Evolutionary conservation across 192 early-diverging fungal genomes (phyloP), one percentile per base, ranked within the genome.

Genomic region (Gigaspora rosea): DNA sequence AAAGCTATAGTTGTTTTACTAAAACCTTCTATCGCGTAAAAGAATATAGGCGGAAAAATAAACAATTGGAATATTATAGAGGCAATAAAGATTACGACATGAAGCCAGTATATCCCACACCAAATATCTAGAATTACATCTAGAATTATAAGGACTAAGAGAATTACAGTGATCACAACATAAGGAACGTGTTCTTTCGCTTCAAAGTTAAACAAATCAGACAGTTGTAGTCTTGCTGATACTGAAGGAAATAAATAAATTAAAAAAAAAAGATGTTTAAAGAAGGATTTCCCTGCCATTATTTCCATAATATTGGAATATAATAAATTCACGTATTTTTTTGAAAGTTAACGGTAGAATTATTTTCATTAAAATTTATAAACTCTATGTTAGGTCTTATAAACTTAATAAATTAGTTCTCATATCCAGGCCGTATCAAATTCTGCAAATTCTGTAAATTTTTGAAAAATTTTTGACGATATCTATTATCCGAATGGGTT

Each of bases 151-250:
- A 27, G 9, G 22, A 57, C 35, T 51, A 71, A 33, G 13, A 71
- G 52, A 35, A 57, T 56, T 71, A 33, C 27, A 9, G 70, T 54
- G 10, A 71, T 8, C 52, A 57, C 10, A 11, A 71, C 32, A 20
- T 71, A 71, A 46, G 70, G 70, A 54, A 71, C 54, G 8, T 71
- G 54, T 56, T 71, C 15, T 0, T 71, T 71, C 22, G 18, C 35
- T 36, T 56, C 70, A 33, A 54, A 71, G 54, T 71, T 35, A 56
- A 71, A 71, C 70, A 71, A 54, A 52, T 71, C 51, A 71, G 52
- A 71, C 35, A 71, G 2, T 52, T 9, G 51, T 52, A 52, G 15
- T 52, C 51, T 52, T 52, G 51, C 51, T 52, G 51, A 52, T 52
- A 52, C 51, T 9, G 15, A 5, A 52, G 51, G 51, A 15, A 52